Evolutionary conservation across 306 rosid genomes (phyloP), one percentile per base, ranked within the genome.

Genomic region (Myrica gale): DNA sequence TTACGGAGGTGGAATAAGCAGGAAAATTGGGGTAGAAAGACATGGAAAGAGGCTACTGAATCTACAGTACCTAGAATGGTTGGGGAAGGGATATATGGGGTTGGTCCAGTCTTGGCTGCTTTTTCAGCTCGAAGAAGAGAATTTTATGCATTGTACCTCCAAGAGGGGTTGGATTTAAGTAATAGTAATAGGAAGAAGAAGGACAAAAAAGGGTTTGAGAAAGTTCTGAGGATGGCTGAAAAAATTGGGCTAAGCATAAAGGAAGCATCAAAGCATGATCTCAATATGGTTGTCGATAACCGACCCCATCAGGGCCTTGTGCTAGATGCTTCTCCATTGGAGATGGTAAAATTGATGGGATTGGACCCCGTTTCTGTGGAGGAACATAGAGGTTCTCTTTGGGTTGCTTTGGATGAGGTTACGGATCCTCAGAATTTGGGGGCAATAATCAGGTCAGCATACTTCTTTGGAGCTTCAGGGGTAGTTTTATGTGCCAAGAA

Each of bases 21-120:
- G 68, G 99, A 92, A 69, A 86, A 54, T 78, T 95, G 97, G 97
- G 97, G 91, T 47, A 88, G 85, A 72, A 89, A 85, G 85, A 95
- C 93, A 76, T 95, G 91, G 97, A 87, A 81, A 76, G 99, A 92
- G 89, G 97, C 96, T 44, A 84, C 89, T 17, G 88, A 90, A 79
- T 95, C 93, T 1, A 82, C 89, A 4, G 81, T 95, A 63, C 97
- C 99, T 39, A 92, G 82, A 84, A 82, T 89, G 87, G 87, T 85
- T 80, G 99, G 97, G 54, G 97, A 90, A 82, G 97, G 96, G 51
- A 84, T 95, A 74, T 95, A 92, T 76, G 99, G 97, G 5, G 91
- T 95, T 70, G 97, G 99, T 74, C 99, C 97, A 1, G 96, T 95
- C 84, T 86, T 92, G 89, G 99, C 99, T 75, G 96, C 99, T 46